phyloP scores from a whole-genome alignment of 83 land plant genomes.

The Diphasiastrum complanatum region DNA sequence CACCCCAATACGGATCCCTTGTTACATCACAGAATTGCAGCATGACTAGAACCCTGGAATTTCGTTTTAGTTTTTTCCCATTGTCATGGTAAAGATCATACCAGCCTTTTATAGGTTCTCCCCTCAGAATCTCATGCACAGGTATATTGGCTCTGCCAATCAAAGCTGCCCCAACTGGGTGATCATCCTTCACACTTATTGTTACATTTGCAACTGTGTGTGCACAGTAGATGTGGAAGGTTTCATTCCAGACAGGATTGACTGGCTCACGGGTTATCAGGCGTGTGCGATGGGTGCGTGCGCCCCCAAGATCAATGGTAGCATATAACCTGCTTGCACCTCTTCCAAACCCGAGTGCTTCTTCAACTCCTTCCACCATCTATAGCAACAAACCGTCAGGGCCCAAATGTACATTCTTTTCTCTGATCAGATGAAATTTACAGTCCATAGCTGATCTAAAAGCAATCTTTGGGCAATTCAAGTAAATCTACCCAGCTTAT shows the following conservation, averaged over 20 bases:
- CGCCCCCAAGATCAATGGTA: slow-evolving; percentile 58
- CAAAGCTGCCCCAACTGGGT: slow-evolving; percentile 50
- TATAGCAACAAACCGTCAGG: no score
- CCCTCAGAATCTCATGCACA: slow-evolving; percentile 42
- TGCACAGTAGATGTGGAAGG: slow-evolving; percentile 64
- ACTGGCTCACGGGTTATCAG: slow-evolving; percentile 29
- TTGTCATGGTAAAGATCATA: slow-evolving; percentile 40
- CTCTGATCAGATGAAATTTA: no score
- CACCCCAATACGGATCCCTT: no score
- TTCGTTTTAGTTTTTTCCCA: no score
- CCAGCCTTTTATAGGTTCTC: slow-evolving; percentile 38
- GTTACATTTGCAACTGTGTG: slow-evolving; percentile 40
- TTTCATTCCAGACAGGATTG: slow-evolving; percentile 65
- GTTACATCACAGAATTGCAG: no score
- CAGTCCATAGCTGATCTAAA: no score
- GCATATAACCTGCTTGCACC: slow-evolving; percentile 52
- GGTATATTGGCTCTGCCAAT: slow-evolving; percentile 64
- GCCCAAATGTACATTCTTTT: no score
- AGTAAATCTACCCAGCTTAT: no score
- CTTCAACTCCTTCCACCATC: slow-evolving; percentile 44
- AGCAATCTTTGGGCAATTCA: no score
- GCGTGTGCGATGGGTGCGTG: slow-evolving; percentile 60
- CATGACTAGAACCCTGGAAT: no score
- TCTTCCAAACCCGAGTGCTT: slow-evolving; percentile 48
- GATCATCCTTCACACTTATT: slow-evolving; percentile 53